These are phyloP conservation scores for Pseudopyricularia cyperi DNA, from an alignment of 2,329 filamentous ascomycete genomes.

Conservation along the genomic window DNA sequence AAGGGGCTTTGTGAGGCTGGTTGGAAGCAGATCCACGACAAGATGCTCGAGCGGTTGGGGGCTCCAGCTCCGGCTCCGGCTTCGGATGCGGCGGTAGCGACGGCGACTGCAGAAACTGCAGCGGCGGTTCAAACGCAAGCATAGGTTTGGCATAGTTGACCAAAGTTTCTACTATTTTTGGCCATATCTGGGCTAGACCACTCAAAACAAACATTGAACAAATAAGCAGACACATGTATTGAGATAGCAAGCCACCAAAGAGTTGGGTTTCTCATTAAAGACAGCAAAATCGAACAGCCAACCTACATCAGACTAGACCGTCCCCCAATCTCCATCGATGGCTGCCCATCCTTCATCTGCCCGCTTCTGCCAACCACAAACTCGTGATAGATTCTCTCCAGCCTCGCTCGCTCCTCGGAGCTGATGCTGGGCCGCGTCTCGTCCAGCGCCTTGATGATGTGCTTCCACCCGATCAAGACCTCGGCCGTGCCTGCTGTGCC, in stretches of 20 bases:
- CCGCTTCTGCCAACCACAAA: constrained; percentile 89
- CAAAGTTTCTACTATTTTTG: background rate
- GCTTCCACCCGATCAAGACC: constrained; percentile 72
- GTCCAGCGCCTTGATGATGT: constrained; percentile 65
- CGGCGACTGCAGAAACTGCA: background rate
- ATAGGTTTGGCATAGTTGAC: background rate
- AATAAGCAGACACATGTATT: background rate
- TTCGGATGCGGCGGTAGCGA: background rate
- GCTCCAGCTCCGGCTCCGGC: constrained; percentile 2
- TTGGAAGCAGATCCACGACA: constrained; percentile 36
- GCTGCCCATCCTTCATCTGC: constrained; percentile 89
- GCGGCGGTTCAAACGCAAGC: background rate
- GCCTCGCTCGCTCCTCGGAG: constrained; percentile 56
- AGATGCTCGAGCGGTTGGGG: constrained; percentile 27
- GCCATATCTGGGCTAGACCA: too few species aligned
- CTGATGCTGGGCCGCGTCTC: constrained; percentile 76
- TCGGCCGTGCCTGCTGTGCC: constrained; percentile 31
- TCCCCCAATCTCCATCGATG: constrained; percentile 82
- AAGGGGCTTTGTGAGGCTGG: constrained; percentile 36
- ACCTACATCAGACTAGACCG: constrained; percentile 79
- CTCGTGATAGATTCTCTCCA: constrained; percentile 77
- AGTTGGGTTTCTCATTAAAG: background rate
- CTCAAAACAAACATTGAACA: too few species aligned
- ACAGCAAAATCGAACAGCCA: background rate
- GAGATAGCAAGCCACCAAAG: background rate